A percentile compares a stretch with the other conserved stretches of the same genome.
phyloP scores from a whole-genome alignment of 2,329 filamentous ascomycete species.

The Thelonectria blattea region DNA sequence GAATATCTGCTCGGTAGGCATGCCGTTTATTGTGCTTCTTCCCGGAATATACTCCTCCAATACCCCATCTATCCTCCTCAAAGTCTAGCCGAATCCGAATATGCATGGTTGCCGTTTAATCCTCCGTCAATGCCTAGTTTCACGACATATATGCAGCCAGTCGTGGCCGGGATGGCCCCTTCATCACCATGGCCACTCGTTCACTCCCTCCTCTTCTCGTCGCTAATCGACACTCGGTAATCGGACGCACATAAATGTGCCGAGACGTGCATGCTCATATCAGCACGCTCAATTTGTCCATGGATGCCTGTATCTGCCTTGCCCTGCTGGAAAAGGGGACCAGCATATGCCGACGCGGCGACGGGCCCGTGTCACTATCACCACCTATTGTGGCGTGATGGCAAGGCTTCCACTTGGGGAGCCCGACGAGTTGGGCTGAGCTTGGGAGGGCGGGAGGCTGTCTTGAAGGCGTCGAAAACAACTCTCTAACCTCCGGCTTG shows the following conservation, averaged over 20 bases:
- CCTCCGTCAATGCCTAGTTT: not conserved
- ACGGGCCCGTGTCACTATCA: too few species aligned
- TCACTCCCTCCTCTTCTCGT: not conserved
- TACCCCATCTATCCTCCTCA: too few species aligned
- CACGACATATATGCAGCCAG: not conserved
- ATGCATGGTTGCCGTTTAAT: not conserved
- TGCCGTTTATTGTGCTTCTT: not conserved
- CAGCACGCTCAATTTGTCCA: not conserved
- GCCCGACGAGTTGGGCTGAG: too few species aligned
- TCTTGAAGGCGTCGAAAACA: too few species aligned
- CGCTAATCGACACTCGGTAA: not conserved
- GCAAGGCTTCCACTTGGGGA: too few species aligned
- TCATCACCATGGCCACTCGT: not conserved
- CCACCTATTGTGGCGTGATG: too few species aligned
- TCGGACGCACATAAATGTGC: not conserved
- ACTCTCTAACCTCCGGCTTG: too few species aligned
- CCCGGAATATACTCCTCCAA: not conserved
- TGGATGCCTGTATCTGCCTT: not conserved
- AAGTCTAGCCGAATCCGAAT: too few species aligned
- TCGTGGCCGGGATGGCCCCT: not conserved
- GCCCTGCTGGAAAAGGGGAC: not conserved
- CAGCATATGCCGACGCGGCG: not conserved
- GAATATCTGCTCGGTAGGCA: not conserved
- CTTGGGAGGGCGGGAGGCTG: too few species aligned
- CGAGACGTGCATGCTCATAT: not conserved